Evolutionary conservation across 2,329 filamentous ascomycete genomes (phyloP).

Genomic region (Fusarium sp.): DNA sequence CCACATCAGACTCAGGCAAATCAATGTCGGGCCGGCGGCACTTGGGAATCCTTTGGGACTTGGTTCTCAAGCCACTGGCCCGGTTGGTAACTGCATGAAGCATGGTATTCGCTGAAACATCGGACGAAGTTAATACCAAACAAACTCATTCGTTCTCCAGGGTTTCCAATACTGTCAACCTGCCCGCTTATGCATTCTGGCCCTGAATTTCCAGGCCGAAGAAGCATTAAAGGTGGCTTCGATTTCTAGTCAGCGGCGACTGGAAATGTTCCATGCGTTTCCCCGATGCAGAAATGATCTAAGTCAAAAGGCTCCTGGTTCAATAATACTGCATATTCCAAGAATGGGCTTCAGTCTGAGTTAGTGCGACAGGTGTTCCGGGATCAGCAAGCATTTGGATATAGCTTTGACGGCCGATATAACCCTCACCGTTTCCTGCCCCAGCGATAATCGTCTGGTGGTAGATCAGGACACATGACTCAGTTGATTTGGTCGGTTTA

Average conservation of each 20-base stretch:
- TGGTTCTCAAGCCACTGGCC: neutral
- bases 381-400: neutral
- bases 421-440: no score
- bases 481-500: neutral
- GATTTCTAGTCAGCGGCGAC: neutral
- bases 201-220: neutral
- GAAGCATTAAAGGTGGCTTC: neutral
- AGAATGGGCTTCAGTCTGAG: neutral
- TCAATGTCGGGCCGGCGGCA: conserved; percentile 7
- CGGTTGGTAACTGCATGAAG: neutral
- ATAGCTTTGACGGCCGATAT: neutral
- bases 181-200: neutral
- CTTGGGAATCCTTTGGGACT: neutral
- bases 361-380: no score
- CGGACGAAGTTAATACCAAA: neutral
- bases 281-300: neutral
- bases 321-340: neutral
- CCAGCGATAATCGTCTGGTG: no score
- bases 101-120: neutral
- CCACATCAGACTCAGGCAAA: conserved; percentile 1
- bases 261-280: neutral
- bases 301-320: neutral
- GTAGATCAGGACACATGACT: neutral
- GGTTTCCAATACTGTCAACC: neutral
- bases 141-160: neutral